Conservation (phyloP, 768 basidiomycete species). For the Lenzites betulinus region DNA sequence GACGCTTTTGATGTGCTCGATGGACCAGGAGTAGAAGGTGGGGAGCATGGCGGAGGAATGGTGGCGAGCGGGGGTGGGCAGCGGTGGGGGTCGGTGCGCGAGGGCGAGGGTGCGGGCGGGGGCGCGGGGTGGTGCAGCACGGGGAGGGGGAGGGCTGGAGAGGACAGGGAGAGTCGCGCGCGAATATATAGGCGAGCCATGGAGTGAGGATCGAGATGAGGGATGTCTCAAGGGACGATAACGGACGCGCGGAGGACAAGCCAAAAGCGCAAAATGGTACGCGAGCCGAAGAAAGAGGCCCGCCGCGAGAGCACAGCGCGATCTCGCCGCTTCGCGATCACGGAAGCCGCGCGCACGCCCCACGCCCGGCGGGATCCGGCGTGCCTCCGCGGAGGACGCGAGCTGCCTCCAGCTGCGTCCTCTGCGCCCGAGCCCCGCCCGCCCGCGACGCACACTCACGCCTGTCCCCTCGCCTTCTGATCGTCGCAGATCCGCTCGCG, state of each 20-base stretch:
- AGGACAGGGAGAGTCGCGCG: background rate
- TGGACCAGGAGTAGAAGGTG: slow-evolving; percentile 52
- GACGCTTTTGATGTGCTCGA: slow-evolving; percentile 47
- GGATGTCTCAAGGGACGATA: background rate
- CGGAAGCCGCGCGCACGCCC: slow-evolving; percentile 12
- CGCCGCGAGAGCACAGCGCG: slow-evolving; percentile 3
- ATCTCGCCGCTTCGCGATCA: slow-evolving; percentile 18
- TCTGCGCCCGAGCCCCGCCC: background rate
- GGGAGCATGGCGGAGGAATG: slow-evolving; percentile 31
- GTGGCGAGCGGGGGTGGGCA: background rate
- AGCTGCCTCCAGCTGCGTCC: background rate
- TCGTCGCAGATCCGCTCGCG: background rate
- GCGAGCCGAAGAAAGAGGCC: slow-evolving; percentile 5
- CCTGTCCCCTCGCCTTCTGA: slow-evolving; percentile 6
- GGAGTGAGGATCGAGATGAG: background rate
- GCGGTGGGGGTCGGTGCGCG: background rate
- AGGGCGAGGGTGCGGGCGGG: background rate
- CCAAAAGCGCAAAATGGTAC: slow-evolving; percentile 8
- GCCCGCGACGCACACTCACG: background rate
- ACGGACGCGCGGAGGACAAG: slow-evolving; percentile 5
- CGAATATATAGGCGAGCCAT: slow-evolving; percentile 11
- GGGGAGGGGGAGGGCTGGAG: background rate
- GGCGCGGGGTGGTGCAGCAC: background rate
- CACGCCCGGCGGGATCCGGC: slow-evolving; percentile 4
- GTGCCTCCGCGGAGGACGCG: slow-evolving; percentile 15